These are phyloP conservation scores for Leishmania major DNA, from an alignment of 208 protist genomes.

Conservation along the genomic window DNA sequence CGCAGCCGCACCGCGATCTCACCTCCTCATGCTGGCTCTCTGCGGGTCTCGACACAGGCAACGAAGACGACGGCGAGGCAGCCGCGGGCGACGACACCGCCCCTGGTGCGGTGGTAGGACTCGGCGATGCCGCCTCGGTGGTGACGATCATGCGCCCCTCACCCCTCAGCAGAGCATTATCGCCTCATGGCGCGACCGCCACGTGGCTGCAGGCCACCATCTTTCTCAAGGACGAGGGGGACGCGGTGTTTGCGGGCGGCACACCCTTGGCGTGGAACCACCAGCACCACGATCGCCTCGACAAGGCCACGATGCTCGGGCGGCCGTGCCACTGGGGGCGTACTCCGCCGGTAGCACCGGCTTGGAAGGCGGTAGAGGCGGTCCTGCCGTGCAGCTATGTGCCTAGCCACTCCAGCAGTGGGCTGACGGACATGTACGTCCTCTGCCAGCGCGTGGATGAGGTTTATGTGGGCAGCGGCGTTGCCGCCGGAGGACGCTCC, in stretches of 20 bases:
- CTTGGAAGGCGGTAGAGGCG: conserved; percentile 19
- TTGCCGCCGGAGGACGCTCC: not conserved
- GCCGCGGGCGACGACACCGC: not conserved
- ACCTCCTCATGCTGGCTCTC: conserved; percentile 42
- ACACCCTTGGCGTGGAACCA: not conserved
- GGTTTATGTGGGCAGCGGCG: conserved; percentile 12
- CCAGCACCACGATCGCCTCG: not conserved
- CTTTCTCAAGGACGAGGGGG: conserved; percentile 15
- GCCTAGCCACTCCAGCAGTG: not conserved
- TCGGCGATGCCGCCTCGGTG: conserved; percentile 9
- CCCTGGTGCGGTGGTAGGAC: conserved; percentile 1
- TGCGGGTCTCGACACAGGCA: not conserved
- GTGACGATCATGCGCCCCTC: conserved; percentile 15
- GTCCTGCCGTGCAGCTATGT: conserved; percentile 20
- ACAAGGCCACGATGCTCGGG: not conserved
- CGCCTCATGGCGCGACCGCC: not conserved
- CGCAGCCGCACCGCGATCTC: conserved; percentile 37
- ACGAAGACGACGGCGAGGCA: not conserved
- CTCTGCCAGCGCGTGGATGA: conserved; percentile 21
- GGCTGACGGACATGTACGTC: conserved; percentile 1
- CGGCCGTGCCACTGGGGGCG: not conserved
- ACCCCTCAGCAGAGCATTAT: not conserved
- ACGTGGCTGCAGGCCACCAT: conserved; percentile 22
- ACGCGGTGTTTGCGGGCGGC: conserved; percentile 5
- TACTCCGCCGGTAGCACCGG: not conserved